Evolutionary conservation across 1,139 yeast species (phyloP).

Genomic region (Yamadazyma spencermartinsiae): DNA sequence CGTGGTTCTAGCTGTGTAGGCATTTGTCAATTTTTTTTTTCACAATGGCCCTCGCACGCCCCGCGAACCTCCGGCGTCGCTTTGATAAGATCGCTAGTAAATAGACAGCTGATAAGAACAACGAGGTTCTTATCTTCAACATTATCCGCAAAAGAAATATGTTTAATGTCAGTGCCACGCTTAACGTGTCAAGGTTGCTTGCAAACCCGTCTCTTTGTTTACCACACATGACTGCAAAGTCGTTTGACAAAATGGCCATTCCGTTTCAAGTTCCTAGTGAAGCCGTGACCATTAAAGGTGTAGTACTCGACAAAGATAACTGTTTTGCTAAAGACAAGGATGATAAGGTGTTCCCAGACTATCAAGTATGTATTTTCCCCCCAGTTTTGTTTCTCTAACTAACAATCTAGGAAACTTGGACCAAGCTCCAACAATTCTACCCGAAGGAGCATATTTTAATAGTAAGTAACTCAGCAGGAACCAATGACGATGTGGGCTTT

Average conservation of each 20-base stretch:
- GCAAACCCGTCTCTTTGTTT: constrained; percentile 66
- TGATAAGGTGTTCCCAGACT: constrained; percentile 74
- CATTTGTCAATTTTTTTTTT: neutral
- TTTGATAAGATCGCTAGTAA: neutral
- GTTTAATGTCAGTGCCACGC: constrained; percentile 72
- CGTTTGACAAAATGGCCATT: constrained; percentile 60
- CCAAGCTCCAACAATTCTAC: constrained; percentile 49
- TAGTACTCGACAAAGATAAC: constrained; percentile 92
- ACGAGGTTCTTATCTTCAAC: neutral
- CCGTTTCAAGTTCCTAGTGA: constrained; percentile 41
- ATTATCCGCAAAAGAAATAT: constrained; percentile 14
- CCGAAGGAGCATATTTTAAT: constrained; percentile 71
- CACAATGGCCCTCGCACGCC: constrained; percentile 2
- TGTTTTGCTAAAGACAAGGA: constrained; percentile 88
- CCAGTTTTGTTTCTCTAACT: too few species aligned
- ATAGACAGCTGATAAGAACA: neutral
- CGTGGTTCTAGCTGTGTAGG: neutral
- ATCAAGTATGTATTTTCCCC: too few species aligned
- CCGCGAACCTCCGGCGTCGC: neutral
- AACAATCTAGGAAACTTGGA: constrained; percentile 70
- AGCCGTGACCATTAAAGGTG: constrained; percentile 56
- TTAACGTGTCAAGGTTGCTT: constrained; percentile 62
- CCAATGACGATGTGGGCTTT: constrained; percentile 66
- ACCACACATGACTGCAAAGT: constrained; percentile 64
- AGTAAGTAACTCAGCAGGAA: constrained; percentile 94